A percentile compares a stretch with the other conserved stretches of the same genome.
phyloP scores from a whole-genome alignment of 2,329 filamentous ascomycete species.

The Pleoardoris graminearum region DNA sequence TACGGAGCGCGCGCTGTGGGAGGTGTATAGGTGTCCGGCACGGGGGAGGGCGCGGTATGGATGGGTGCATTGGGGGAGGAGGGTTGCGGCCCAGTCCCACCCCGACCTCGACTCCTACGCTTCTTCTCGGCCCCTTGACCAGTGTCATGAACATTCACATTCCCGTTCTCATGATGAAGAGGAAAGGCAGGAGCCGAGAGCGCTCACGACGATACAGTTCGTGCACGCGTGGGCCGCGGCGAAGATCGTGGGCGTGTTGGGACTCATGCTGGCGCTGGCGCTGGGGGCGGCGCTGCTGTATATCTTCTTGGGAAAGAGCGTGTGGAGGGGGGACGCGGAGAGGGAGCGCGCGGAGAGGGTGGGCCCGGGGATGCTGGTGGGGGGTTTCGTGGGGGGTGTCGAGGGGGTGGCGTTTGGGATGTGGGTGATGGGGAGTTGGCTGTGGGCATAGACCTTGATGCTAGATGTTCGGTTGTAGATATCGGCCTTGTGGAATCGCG shows the following conservation, averaged over 20 bases:
- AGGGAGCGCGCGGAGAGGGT: conserved; percentile 19
- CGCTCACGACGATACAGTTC: conserved; percentile 31
- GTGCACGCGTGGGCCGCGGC: conserved; percentile 23
- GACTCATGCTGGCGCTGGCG: conserved; percentile 19
- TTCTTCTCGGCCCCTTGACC: too few relatives aligned
- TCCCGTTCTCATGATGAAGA: background rate
- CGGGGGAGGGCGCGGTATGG: conserved; percentile 45
- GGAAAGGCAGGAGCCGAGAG: conserved; percentile 9
- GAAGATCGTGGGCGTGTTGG: conserved; percentile 20
- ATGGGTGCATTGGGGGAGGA: conserved; percentile 51
- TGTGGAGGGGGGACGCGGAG: conserved; percentile 8
- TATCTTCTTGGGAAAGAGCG: conserved; percentile 24
- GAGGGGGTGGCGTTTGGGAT: conserved; percentile 18
- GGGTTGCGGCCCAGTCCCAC: too few relatives aligned
- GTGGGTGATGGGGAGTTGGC: conserved; percentile 15
- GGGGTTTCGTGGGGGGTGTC: conserved; percentile 20
- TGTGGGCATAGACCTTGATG: conserved; percentile 6
- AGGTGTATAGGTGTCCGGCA: conserved; percentile 38
- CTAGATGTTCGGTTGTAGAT: too few relatives aligned
- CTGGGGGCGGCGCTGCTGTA: conserved; percentile 25
- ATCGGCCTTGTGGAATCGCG: too few relatives aligned
- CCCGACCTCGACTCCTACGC: too few relatives aligned
- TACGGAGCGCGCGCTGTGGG: conserved; percentile 46
- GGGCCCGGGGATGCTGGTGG: conserved; percentile 25
- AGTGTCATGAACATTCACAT: too few relatives aligned